Evolutionary conservation across 2,329 filamentous ascomycete species (phyloP), one percentile per base, ranked within the genome.

Genomic region (Claviceps fusiformis): DNA sequence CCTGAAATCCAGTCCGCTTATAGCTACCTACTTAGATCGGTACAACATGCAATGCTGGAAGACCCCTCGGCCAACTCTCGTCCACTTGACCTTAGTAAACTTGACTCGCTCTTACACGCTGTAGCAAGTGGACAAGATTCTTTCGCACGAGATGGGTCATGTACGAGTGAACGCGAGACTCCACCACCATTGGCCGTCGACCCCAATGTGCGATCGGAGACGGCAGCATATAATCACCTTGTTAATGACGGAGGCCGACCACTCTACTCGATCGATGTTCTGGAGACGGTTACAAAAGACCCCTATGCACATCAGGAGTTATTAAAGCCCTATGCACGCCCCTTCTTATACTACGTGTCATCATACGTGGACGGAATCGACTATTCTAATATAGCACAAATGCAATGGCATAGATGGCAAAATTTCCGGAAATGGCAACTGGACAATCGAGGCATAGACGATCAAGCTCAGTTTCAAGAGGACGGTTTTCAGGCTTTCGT

Each of bases 391-490:
- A 59, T 64, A 37, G 68, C 68, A 52, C 11, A 19, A 52, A 50
- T n/a, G 44, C 67, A 70, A 57, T 50, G 61, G 51, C 9, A 41
- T 31, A 58, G 59, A 49, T 70, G 67, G 69, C 29, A 57, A 52
- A 51, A 59, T 11, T 71, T 71, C 55, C 62, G 64, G 35, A 61
- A 56, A 17, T 68, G 62, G 61, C 66, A 69, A 62, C 57, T 60
- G 52, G 57, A 61, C 15, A 66, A 65, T 44, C 57, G 65, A 24
- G 56, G 48, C 7, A 56, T 57, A 6, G 55, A 39, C 5, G 43
- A 35, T 33, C 4, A 60, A 17, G 55, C 8, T 2, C 5, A 62
- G 15, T 13, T 39, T 44, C 54, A 63, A 15, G 58, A 63, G 2
- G 59, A 56, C 5, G 60, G 50, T 9, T 63, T 60, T 39, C 44